Percentiles rank a stretch among this genome's conserved stretches.
phyloP scores from a whole-genome alignment of 75 land plant genomes.

The Selaginella moellendorffii region DNA sequence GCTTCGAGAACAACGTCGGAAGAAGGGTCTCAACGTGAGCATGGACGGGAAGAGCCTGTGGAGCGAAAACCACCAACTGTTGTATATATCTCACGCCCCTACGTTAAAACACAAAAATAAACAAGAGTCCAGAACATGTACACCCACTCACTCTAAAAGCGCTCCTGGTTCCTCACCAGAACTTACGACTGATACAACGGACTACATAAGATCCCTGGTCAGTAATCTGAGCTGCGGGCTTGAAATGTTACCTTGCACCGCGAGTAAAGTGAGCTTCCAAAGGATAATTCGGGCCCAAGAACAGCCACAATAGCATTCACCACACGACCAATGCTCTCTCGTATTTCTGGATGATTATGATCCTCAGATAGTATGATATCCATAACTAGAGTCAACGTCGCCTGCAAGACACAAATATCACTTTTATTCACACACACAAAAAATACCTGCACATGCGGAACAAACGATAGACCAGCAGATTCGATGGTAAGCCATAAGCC shows the following conservation, averaged over 20 bases:
- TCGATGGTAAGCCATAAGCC: slow-evolving; percentile 84
- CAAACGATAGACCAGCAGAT: slow-evolving; percentile 88
- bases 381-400: slow-evolving; percentile 68
- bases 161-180: slow-evolving; percentile 75
- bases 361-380: slow-evolving; percentile 79
- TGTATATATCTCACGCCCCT: slow-evolving; percentile 89
- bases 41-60: slow-evolving; percentile 90
- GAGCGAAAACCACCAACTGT: slow-evolving; percentile 92
- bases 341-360: slow-evolving; percentile 56
- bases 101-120: slow-evolving; percentile 9
- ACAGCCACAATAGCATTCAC: slow-evolving; percentile 96
- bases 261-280: slow-evolving; percentile 84
- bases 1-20: slow-evolving; percentile 80
- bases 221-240: background rate
- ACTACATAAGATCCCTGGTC: slow-evolving; percentile 23
- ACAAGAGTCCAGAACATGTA: background rate
- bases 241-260: slow-evolving; percentile 85
- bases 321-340: slow-evolving; percentile 71
- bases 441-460: slow-evolving; percentile 86
- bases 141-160: slow-evolving; percentile 58
- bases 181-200: slow-evolving; percentile 84
- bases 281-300: slow-evolving; percentile 88
- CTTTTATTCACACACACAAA: too few relatives aligned
- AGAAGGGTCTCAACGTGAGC: slow-evolving; percentile 70
- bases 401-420: too few relatives aligned